These are phyloP conservation scores for Fusarium austroafricanum DNA, from an alignment of 2,329 filamentous ascomycete genomes.

Conservation along the genomic window DNA sequence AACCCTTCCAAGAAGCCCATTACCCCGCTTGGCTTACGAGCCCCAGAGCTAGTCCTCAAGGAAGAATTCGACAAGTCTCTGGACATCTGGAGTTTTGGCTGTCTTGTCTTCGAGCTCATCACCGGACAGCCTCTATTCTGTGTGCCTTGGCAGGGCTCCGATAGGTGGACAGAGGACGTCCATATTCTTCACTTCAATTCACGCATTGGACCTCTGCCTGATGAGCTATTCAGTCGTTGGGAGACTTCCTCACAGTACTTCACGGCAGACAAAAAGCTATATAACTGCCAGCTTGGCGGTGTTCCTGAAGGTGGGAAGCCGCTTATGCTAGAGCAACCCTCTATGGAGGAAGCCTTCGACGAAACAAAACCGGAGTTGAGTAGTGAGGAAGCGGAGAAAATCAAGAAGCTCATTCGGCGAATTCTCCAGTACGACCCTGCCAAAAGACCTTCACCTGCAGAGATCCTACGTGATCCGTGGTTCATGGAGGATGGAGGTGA, in stretches of 20 bases:
- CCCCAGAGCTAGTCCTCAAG: slow-evolving; percentile 20
- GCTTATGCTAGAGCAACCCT: not conserved
- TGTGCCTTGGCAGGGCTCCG: not conserved
- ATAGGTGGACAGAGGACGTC: not conserved
- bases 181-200: not conserved
- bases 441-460: not conserved
- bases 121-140: slow-evolving; percentile 21
- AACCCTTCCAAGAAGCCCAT: not conserved
- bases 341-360: slow-evolving; percentile 25
- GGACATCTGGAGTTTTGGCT: slow-evolving; percentile 32
- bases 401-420: not conserved
- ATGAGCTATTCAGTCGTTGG: not conserved
- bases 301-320: slow-evolving; percentile 2
- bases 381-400: not conserved
- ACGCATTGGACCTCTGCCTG: not conserved
- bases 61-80: slow-evolving; percentile 3
- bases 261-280: slow-evolving; percentile 9
- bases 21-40: not conserved
- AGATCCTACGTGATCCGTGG: not conserved
- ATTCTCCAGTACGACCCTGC: slow-evolving; percentile 6
- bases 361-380: not conserved
- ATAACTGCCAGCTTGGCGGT: slow-evolving; percentile 10
- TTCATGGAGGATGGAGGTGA: too few relatives aligned
- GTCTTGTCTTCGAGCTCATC: slow-evolving; percentile 22
- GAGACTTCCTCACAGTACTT: slow-evolving; percentile 9